Evolutionary conservation across 441 rosid genomes (phyloP).

Genomic region (Metrosideros polymorpha): DNA sequence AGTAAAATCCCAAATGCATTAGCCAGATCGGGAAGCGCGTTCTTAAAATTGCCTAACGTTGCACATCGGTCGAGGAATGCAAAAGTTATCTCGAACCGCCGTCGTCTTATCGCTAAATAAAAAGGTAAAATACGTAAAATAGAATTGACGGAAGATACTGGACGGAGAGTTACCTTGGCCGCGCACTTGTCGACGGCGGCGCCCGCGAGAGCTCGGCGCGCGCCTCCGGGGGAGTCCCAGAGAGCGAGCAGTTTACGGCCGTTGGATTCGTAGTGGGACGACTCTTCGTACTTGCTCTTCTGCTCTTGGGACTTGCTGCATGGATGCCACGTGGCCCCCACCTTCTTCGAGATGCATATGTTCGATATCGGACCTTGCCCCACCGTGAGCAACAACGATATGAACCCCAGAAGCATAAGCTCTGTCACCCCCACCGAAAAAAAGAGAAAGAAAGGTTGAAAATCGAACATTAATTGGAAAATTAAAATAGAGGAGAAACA

Average conservation of each 20-base stretch:
- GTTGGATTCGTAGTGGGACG: not conserved
- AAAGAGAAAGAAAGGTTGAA: not conserved
- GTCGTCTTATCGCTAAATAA: too few relatives aligned
- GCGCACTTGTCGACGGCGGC: conserved; percentile 37
- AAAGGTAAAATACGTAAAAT: too few relatives aligned
- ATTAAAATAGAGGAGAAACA: too few relatives aligned
- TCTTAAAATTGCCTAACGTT: too few relatives aligned
- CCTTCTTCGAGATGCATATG: conserved; percentile 29
- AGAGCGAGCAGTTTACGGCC: conserved; percentile 42
- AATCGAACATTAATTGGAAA: not conserved
- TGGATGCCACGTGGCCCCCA: conserved; percentile 46
- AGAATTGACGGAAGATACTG: not conserved
- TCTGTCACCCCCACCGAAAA: conserved; percentile 12
- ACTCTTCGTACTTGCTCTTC: not conserved
- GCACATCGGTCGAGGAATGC: too few relatives aligned
- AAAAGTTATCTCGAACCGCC: too few relatives aligned
- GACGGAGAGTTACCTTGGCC: conserved; percentile 21
- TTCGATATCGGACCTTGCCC: conserved; percentile 20
- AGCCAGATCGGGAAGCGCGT: too few relatives aligned
- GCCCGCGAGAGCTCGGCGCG: conserved; percentile 49
- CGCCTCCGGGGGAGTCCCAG: conserved; percentile 17
- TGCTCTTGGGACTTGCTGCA: conserved; percentile 3
- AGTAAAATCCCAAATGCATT: too few relatives aligned
- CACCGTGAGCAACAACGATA: conserved; percentile 57
- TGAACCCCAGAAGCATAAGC: conserved; percentile 72